A percentile compares a stretch with the other conserved stretches of the same genome.
These are phyloP conservation scores for Penicillium goetzii DNA, from an alignment of 495 filamentous ascomycete species.

Conservation along the genomic window DNA sequence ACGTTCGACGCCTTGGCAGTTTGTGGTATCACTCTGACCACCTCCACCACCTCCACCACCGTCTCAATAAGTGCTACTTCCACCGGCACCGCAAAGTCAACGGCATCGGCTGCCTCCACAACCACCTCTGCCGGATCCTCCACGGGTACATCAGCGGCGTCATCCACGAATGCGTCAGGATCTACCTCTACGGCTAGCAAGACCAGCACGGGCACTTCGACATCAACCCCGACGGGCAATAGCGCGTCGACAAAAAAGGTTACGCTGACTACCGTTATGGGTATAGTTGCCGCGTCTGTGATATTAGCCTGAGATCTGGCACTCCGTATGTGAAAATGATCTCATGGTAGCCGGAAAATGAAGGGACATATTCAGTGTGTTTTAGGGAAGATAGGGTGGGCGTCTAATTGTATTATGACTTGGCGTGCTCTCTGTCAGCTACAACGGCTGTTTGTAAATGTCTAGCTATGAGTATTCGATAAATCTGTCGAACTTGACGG, in stretches of 20 bases:
- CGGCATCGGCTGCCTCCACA: neutral
- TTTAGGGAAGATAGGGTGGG: neutral
- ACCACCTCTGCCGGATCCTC: slow-evolving; percentile 4
- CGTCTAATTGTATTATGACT: neutral
- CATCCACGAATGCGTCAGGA: neutral
- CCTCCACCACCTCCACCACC: slow-evolving; percentile 6
- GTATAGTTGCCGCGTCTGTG: neutral
- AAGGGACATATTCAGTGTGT: neutral
- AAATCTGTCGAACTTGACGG: neutral
- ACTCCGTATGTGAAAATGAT: neutral
- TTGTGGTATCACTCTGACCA: slow-evolving; percentile 7
- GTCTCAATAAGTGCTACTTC: neutral
- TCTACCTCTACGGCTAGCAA: neutral
- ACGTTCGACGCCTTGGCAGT: slow-evolving; percentile 7
- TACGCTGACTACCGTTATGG: neutral
- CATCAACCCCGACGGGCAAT: slow-evolving; percentile 8
- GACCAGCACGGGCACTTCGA: neutral
- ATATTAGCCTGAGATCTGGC: neutral
- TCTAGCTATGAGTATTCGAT: neutral
- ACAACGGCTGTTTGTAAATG: neutral
- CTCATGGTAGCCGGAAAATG: neutral
- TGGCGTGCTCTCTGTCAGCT: neutral
- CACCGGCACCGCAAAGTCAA: neutral
- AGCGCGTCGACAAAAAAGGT: neutral
- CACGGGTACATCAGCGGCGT: neutral